Conservation (phyloP, 2,329 filamentous ascomycete species). For the Cytospora piceae region DNA sequence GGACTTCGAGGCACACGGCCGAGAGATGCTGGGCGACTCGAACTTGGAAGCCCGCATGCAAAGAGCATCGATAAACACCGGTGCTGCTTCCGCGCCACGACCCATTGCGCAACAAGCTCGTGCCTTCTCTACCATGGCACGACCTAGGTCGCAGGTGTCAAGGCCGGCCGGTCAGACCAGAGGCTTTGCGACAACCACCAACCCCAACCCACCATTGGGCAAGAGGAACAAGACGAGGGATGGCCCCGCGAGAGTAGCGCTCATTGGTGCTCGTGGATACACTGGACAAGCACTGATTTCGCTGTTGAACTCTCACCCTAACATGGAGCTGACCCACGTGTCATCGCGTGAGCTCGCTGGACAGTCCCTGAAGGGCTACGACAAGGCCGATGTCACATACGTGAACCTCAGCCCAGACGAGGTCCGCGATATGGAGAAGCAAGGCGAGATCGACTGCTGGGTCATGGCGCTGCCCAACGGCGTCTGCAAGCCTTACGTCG, state of each 20-base stretch:
- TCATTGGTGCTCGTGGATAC: conserved; percentile 92
- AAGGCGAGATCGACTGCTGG: conserved; percentile 90
- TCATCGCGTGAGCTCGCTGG: conserved; percentile 92
- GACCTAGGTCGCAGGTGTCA: conserved; percentile 32
- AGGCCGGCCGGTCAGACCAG: conserved; percentile 37
- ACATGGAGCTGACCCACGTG: conserved; percentile 88
- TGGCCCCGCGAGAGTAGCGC: conserved; percentile 75
- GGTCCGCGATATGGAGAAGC: conserved; percentile 79
- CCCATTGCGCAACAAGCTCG: conserved; percentile 60
- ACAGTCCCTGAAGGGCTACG: conserved; percentile 85
- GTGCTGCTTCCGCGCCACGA: conserved; percentile 37
- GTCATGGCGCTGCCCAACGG: conserved; percentile 96
- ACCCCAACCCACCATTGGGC: conserved; percentile 88
- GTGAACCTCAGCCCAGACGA: conserved; percentile 89
- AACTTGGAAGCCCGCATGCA: conserved; percentile 87
- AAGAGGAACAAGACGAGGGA: conserved; percentile 86
- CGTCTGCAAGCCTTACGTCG: conserved; percentile 90
- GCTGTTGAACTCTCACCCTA: conserved; percentile 83
- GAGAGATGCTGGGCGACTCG: conserved; percentile 85
- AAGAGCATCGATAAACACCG: conserved; percentile 66
- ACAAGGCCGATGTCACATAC: conserved; percentile 89
- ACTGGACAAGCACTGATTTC: conserved; percentile 90
- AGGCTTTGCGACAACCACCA: conserved; percentile 68
- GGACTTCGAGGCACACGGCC: conserved; percentile 81
- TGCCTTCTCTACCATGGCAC: conserved; percentile 66